Conservation (phyloP, 2,329 filamentous ascomycete species). For the Hypoxylon rubiginosum region DNA sequence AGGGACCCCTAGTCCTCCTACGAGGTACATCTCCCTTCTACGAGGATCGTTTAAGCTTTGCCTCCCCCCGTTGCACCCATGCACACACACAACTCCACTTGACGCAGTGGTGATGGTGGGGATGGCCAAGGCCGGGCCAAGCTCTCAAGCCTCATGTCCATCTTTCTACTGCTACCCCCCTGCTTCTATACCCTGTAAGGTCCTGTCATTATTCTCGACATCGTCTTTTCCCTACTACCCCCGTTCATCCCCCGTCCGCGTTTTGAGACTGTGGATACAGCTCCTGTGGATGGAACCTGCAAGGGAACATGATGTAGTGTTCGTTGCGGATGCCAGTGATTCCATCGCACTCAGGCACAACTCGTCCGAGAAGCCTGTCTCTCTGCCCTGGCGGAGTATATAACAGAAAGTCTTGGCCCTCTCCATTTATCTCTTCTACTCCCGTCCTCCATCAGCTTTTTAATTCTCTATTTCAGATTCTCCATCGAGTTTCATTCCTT, state of each 20-base stretch:
- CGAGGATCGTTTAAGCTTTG: constrained; percentile 38
- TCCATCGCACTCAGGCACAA: constrained; percentile 44
- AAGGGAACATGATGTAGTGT: constrained; percentile 49
- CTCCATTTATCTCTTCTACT: constrained; percentile 51
- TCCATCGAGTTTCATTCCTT: constrained; percentile 49
- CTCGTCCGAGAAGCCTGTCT: constrained; percentile 44
- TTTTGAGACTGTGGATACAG: constrained; percentile 59
- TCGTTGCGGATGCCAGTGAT: constrained; percentile 46
- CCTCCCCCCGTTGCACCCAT: no score
- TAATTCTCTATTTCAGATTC: constrained; percentile 46
- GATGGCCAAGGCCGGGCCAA: constrained; percentile 28
- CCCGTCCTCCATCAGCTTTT: constrained; percentile 52
- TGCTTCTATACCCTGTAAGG: constrained; percentile 43
- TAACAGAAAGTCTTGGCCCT: constrained; percentile 60
- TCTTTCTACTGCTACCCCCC: constrained; percentile 43
- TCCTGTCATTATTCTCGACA: constrained; percentile 51
- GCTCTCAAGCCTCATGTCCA: constrained; percentile 39
- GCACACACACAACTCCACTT: constrained; percentile 9
- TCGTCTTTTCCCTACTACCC: constrained; percentile 50
- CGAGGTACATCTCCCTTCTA: constrained; percentile 10
- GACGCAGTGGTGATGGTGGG: constrained; percentile 15
- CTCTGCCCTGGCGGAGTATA: constrained; percentile 43
- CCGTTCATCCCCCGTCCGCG: constrained; percentile 55
- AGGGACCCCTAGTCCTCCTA: neutral
- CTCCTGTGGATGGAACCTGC: constrained; percentile 49